Conservation (phyloP, 192 early-diverging fungal genomes). For the Linnemannia zychae region DNA sequence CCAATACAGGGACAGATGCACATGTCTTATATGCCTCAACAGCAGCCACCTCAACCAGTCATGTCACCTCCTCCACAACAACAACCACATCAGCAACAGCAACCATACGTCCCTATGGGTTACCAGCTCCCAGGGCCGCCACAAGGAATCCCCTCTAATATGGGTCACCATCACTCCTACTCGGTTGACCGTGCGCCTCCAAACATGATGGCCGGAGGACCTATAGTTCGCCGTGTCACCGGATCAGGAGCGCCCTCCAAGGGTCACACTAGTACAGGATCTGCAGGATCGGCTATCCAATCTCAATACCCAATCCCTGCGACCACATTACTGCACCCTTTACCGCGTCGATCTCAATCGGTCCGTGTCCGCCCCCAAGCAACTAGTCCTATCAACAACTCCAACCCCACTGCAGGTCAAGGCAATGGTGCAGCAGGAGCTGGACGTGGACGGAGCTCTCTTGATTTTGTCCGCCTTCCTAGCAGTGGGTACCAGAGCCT, state of each 20-base stretch:
- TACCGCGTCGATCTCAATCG: conserved; percentile 40
- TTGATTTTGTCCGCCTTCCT: conserved; percentile 18
- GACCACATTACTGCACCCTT: conserved; percentile 26
- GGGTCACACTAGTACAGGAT: background rate
- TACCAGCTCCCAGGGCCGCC: conserved; percentile 6
- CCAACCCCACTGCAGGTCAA: background rate
- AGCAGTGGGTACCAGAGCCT: conserved; percentile 23
- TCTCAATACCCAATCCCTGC: conserved; percentile 41
- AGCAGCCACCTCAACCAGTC: background rate
- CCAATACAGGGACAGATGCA: background rate
- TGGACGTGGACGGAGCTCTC: conserved; percentile 4
- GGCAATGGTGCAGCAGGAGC: background rate
- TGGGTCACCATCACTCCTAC: conserved; percentile 39
- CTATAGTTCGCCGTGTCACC: too few relatives aligned
- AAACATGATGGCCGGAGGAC: background rate
- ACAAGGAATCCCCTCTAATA: background rate
- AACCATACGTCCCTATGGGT: conserved; percentile 12
- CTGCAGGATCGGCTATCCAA: background rate
- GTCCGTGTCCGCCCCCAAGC: background rate
- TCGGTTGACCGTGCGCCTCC: conserved; percentile 18
- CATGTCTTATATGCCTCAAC: conserved; percentile 9
- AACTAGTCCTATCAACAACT: conserved; percentile 11
- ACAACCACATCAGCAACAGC: conserved; percentile 9
- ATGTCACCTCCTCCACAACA: background rate
- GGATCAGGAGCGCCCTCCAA: conserved; percentile 1